phyloP scores from a whole-genome alignment of 1,284 basidiomycete genomes.

The Chalciporus piperatoides region DNA sequence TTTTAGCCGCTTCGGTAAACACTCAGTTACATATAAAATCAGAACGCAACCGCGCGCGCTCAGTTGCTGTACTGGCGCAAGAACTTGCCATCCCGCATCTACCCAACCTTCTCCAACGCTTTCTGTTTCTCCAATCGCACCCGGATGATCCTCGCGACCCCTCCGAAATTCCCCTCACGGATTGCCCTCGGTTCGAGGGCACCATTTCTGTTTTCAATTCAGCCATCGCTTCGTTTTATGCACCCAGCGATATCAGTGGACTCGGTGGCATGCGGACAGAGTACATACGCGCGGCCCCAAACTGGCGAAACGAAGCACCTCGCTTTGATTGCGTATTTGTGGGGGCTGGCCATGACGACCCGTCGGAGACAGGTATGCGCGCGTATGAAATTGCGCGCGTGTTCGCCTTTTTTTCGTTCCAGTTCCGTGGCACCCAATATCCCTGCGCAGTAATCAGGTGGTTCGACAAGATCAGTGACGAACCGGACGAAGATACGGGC shows the following conservation, averaged over 20 bases:
- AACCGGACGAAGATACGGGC: neutral
- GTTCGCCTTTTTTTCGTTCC: constrained; percentile 14
- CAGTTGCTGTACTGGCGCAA: no score
- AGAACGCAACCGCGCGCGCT: no score
- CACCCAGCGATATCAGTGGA: constrained; percentile 30
- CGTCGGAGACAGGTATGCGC: constrained; percentile 7
- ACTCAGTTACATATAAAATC: no score
- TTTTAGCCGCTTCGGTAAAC: no score
- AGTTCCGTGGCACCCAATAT: constrained; percentile 1
- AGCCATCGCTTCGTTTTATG: constrained; percentile 18
- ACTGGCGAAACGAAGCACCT: constrained; percentile 10
- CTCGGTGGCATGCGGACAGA: constrained; percentile 23
- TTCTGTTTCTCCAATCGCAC: no score
- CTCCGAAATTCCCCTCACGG: neutral
- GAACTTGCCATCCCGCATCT: no score
- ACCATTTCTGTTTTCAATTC: constrained; percentile 12
- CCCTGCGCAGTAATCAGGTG: constrained; percentile 16
- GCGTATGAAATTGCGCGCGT: constrained; percentile 18
- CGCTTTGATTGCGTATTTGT: constrained; percentile 25
- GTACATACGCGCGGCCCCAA: constrained; percentile 22
- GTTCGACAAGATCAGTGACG: constrained; percentile 13
- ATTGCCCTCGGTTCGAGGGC: constrained; percentile 7
- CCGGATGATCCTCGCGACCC: no score
- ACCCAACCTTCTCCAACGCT: no score
- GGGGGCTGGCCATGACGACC: neutral